Evolutionary conservation across 768 basidiomycete species (phyloP), one percentile per base, ranked within the genome.

Genomic region (Mycena metata): DNA sequence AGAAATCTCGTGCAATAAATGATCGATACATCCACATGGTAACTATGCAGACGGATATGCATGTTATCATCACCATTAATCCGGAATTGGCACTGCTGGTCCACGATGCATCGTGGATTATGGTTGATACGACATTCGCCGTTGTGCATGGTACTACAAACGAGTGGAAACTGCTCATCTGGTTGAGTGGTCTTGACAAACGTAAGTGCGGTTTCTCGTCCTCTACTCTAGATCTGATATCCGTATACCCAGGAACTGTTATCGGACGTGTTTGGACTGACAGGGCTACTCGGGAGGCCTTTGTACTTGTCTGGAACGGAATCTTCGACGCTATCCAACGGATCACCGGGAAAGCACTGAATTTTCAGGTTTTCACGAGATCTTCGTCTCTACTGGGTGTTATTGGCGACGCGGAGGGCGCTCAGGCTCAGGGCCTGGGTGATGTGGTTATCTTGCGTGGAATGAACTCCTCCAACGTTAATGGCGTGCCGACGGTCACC

Each of bases 61-160:
- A 39, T 10, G 39, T 39, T 39, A 39, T 39, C 9, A 39, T 39
- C 39, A 39, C 39, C 11, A 39, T 39, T 15, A 39, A 39, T 15
- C 11, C 39, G 15, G 39, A 39, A 11, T 10, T 39, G 11, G 39
- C 39, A 11, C 11, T 10, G 11, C 10, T 39, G 39, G 39, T 39
- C 15, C 39, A 39, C 39, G 39, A 39, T 15, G 39, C 39, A 10
- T 39, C 39, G 39, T 39, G 39, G 39, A 39, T 66, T n/a, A 66
- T 66, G 65, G 65, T 66, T n/a, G 65, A 66, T 16, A 66, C 65
- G 3, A 66, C 65, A 13, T 66, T 66, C 33, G 47, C 24, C 17
- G 57, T 59, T 15, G 57, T 66, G 2, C 55, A 58, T 16, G 58
- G 58, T 5, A 54, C 8, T 1, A 66, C 65, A 0, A 66, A 66